Evolutionary conservation across 768 basidiomycete genomes (phyloP).

Genomic region (Mycena olivaceomarginata): DNA sequence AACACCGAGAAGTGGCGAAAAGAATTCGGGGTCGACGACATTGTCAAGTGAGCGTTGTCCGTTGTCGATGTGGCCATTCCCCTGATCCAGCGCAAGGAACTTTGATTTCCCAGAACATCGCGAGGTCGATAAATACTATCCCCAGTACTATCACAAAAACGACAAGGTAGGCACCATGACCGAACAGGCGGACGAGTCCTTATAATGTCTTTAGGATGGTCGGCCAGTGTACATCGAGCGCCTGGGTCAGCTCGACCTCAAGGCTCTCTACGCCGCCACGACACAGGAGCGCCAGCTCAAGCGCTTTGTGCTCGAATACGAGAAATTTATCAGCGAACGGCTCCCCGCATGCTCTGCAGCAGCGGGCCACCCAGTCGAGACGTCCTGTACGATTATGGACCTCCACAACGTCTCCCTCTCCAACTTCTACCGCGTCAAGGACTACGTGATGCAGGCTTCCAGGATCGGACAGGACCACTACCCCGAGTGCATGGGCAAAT

Average conservation of each 20-base stretch:
- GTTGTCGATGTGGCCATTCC: neutral
- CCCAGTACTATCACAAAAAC: constrained; percentile 96
- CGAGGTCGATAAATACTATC: constrained; percentile 94
- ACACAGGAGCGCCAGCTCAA: constrained; percentile 92
- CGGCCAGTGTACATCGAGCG: constrained; percentile 97
- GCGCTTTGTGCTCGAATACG: constrained; percentile 95
- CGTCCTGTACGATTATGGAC: constrained; percentile 98
- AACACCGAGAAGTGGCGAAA: constrained; percentile 93
- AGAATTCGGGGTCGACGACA: constrained; percentile 87
- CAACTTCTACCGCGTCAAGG: constrained; percentile 94
- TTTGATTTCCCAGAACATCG: constrained; percentile 92
- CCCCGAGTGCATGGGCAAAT: constrained; percentile 95
- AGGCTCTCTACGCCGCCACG: constrained; percentile 87
- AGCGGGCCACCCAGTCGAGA: constrained; percentile 93
- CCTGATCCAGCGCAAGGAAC: constrained; percentile 64
- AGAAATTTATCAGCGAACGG: constrained; percentile 88
- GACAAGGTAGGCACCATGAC: constrained; percentile 80
- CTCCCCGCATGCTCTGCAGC: constrained; percentile 85
- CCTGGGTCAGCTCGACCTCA: constrained; percentile 92
- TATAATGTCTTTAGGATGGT: constrained; percentile 78
- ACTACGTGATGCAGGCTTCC: constrained; percentile 88
- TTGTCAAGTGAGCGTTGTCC: constrained; percentile 71
- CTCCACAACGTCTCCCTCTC: constrained; percentile 81
- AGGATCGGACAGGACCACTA: constrained; percentile 93
- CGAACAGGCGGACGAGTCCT: constrained; percentile 16